Evolutionary conservation across 1,139 yeast species (phyloP), one percentile per base, ranked within the genome.

Genomic region (Yamadazyma spencermartinsiae): DNA sequence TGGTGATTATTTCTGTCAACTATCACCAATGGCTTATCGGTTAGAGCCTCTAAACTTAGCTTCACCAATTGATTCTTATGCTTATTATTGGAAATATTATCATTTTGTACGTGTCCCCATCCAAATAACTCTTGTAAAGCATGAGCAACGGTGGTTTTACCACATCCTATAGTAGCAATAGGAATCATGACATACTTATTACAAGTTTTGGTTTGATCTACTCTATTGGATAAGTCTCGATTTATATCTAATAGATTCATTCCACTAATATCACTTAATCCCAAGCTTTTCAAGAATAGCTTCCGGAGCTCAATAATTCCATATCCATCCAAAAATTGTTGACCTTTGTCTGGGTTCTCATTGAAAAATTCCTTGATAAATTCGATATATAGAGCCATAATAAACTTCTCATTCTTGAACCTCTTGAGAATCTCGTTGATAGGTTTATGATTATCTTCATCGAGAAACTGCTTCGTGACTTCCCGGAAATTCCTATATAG

Each of bases 401-500:
- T 76, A 36, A 68, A 70, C 40, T 71, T 75, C 54, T 85, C 87
- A 44, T 76, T 52, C 24, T 50, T 56, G 36, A 56, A 72, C 17
- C 60, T 62, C 42, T 77, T 67, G 18, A 63, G 61, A 25, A 80
- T 65, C 3, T 67, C 65, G 4, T 52, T 64, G 2, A 67, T 56
- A n/a, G 71, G 72, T 0, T 58, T 57, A 3, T 51, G 56, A 0
- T 53, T 49, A 6, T 28, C 5, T 12, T 15, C 20, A 28, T 16
- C 31, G n/a, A 90, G 65, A 44, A 75, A 76, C 32, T 68, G 67
- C 52, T 79, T 82, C 0, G 98, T 88, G 1, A 80, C 85, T 55
- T 92, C 98, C 46, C 99, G 74, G 76, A 95, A 81, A 54, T 86
- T 89, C 42, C 99, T 74, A 58, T 89, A 94, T 71, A 94, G 74